Percentiles rank a stretch among this genome's conserved stretches.
phyloP scores from a whole-genome alignment of 2,329 filamentous ascomycete species.

The Calycina marina region DNA sequence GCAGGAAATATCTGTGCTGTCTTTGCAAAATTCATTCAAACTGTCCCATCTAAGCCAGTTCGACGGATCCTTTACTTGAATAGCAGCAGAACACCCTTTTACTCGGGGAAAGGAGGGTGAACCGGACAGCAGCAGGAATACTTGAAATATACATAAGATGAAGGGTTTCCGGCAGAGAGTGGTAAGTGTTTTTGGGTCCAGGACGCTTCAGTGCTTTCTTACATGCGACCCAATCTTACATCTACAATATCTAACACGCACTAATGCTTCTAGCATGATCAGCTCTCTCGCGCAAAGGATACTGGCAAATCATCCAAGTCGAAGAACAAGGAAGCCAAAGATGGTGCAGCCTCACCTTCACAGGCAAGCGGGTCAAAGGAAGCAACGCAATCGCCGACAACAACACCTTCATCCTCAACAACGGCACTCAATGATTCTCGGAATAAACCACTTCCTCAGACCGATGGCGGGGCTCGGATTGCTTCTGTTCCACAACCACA shows the following conservation, averaged over 20 bases:
- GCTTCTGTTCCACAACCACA: slow-evolving; percentile 17
- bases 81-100: too few species aligned
- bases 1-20: too few species aligned
- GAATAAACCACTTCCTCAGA: slow-evolving; percentile 61
- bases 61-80: too few species aligned
- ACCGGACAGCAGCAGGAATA: too few species aligned
- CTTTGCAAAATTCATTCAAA: too few species aligned
- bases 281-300: slow-evolving; percentile 84
- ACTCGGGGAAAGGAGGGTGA: too few species aligned
- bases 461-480: slow-evolving; percentile 25
- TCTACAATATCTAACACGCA: slow-evolving; percentile 10
- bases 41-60: too few species aligned
- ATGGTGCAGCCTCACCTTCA: slow-evolving; percentile 68
- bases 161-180: slow-evolving; percentile 96
- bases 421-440: slow-evolving; percentile 74
- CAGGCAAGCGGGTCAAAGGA: slow-evolving; percentile 34
- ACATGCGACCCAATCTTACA: slow-evolving; percentile 2
- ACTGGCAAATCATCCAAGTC: slow-evolving; percentile 65
- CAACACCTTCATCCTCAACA: slow-evolving; percentile 79
- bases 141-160: too few species aligned
- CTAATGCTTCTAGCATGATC: slow-evolving; percentile 47
- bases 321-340: slow-evolving; percentile 57
- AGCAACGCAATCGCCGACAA: slow-evolving; percentile 41
- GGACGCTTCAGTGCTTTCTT: slow-evolving; percentile 2
- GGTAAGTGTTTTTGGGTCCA: slow-evolving; percentile 42